phyloP scores from a whole-genome alignment of 164 flowering plant species.

The Sextonia rubra region DNA sequence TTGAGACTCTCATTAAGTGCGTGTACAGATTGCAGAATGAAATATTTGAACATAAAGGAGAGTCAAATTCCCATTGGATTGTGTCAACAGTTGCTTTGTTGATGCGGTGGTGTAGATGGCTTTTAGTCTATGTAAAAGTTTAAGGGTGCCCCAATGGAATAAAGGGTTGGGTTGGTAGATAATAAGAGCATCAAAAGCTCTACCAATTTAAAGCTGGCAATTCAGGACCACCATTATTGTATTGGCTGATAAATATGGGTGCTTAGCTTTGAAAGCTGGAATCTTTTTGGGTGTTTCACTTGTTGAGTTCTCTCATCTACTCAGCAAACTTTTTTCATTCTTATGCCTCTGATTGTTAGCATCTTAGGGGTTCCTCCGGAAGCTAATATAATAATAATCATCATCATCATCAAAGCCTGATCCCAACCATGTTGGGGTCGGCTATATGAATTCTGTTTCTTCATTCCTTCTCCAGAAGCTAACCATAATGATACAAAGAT shows the following conservation, averaged over 20 bases:
- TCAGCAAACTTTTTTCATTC: too few species aligned
- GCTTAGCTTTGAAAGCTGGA: constrained; percentile 1
- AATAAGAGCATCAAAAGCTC: neutral
- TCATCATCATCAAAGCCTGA: too few species aligned
- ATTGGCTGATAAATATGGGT: constrained; percentile 4
- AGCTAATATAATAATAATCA: neutral
- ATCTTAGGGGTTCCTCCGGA: too few species aligned
- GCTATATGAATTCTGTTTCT: too few species aligned
- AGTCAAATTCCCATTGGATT: neutral
- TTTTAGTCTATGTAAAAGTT: too few species aligned
- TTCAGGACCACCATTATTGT: neutral
- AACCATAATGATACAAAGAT: neutral
- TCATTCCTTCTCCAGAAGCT: too few species aligned
- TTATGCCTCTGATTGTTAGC: too few species aligned
- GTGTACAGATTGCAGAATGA: neutral
- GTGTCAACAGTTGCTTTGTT: neutral
- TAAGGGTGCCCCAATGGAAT: neutral
- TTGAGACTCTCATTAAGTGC: neutral
- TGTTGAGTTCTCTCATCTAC: neutral
- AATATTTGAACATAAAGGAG: neutral
- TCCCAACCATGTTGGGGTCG: too few species aligned
- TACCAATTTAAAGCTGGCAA: neutral
- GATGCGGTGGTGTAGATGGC: neutral
- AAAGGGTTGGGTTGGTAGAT: neutral
- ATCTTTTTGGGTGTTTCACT: constrained; percentile 5